phyloP scores from a whole-genome alignment of 352 stramenopile genomes.

The Pythium pyrilobum region DNA sequence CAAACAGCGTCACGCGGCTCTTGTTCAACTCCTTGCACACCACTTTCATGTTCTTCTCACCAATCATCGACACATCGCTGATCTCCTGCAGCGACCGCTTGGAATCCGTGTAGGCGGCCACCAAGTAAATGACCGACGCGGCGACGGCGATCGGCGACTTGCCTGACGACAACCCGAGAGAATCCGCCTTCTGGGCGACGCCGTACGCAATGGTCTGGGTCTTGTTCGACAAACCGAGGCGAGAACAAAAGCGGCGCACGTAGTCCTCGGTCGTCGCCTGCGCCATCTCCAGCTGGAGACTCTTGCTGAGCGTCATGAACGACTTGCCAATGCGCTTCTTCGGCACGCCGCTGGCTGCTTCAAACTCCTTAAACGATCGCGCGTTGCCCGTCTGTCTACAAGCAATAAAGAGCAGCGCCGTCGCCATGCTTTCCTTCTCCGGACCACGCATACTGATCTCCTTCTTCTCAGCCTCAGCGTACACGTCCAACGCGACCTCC shows the following conservation, averaged over 20 bases:
- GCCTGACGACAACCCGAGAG: conserved; percentile 54
- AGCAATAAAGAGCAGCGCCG: conserved; percentile 68
- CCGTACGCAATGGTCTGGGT: conserved; percentile 71
- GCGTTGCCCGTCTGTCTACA: conserved; percentile 61
- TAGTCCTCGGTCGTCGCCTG: conserved; percentile 73
- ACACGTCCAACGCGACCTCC: conserved; percentile 64
- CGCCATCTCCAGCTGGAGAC: conserved; percentile 54
- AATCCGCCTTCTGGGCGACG: conserved; percentile 72
- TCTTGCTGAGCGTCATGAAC: conserved; percentile 59
- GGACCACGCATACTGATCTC: conserved; percentile 54
- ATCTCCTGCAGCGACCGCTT: conserved; percentile 82
- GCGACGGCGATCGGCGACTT: conserved; percentile 70
- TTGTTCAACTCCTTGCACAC: conserved; percentile 87
- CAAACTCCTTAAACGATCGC: conserved; percentile 72
- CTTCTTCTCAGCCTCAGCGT: conserved; percentile 61
- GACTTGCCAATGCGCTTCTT: conserved; percentile 80
- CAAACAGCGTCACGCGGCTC: conserved; percentile 71
- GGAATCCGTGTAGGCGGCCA: conserved; percentile 74
- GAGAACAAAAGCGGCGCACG: conserved; percentile 71
- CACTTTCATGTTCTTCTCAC: conserved; percentile 78
- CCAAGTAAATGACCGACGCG: conserved; percentile 75
- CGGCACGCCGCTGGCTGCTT: conserved; percentile 59
- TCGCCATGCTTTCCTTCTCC: conserved; percentile 62
- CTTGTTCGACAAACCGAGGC: conserved; percentile 64
- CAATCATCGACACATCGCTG: conserved; percentile 76